Evolutionary conservation across 495 filamentous ascomycete species (phyloP).

Genomic region (Trypethelium eluteriae): DNA sequence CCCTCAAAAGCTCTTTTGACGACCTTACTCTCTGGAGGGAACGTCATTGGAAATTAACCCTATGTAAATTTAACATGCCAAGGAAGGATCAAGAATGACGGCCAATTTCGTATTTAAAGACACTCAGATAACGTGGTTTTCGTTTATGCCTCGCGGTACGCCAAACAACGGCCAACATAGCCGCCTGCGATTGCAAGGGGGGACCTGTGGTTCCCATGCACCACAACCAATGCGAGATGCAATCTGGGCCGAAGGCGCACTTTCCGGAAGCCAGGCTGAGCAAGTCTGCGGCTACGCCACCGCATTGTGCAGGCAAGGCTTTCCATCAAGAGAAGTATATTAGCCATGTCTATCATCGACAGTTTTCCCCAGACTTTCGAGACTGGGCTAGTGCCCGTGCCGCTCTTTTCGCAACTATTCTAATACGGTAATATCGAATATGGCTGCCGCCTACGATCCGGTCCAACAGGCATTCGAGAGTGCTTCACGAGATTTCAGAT

Average conservation of each 20-base stretch:
- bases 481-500: constrained; percentile 22
- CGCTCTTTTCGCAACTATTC: background rate
- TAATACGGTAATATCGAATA: background rate
- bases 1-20: background rate
- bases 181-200: background rate
- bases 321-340: background rate
- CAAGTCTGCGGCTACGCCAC: no score
- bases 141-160: background rate
- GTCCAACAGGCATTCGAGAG: constrained; percentile 24
- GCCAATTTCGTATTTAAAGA: background rate
- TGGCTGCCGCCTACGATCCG: constrained; percentile 16
- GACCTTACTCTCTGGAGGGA: background rate
- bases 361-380: background rate
- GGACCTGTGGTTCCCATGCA: no score
- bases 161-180: background rate
- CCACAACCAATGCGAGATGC: no score
- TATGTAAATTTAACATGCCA: background rate
- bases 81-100: background rate
- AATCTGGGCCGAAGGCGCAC: no score
- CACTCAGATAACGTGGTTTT: background rate
- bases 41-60: background rate
- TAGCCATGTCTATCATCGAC: background rate
- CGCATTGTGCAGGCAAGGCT: background rate
- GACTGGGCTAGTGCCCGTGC: background rate
- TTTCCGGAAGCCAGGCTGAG: no score